Percentiles rank a stretch among this genome's conserved stretches.
phyloP scores from a whole-genome alignment of 805 yeast species.

The Candida boleticola region DNA sequence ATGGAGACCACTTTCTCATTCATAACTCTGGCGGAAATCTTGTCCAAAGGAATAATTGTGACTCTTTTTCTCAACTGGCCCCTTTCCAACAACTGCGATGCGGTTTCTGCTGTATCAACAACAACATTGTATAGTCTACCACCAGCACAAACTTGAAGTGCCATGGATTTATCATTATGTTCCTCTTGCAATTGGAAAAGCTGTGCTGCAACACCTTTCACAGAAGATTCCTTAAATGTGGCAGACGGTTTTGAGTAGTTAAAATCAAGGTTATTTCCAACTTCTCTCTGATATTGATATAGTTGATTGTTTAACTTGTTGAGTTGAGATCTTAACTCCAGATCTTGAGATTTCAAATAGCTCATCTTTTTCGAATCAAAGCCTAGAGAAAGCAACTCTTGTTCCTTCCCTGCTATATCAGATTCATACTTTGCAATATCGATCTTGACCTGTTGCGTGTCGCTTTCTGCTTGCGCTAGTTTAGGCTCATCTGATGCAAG shows the following conservation, averaged over 20 bases:
- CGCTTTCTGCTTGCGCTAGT: slow-evolving; percentile 51
- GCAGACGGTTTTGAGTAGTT: slow-evolving; percentile 63
- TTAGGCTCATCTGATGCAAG: slow-evolving; percentile 47
- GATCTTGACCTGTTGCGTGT: slow-evolving; percentile 37
- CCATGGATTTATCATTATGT: slow-evolving; percentile 64
- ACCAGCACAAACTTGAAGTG: slow-evolving; percentile 93
- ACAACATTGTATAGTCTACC: slow-evolving; percentile 85
- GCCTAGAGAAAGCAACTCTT: slow-evolving; percentile 49
- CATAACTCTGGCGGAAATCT: slow-evolving; percentile 63
- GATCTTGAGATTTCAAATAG: slow-evolving; percentile 47
- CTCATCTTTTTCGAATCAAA: slow-evolving; percentile 48
- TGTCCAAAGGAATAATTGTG: slow-evolving; percentile 89
- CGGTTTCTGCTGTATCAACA: slow-evolving; percentile 83
- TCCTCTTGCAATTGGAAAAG: slow-evolving; percentile 62
- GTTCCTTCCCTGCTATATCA: slow-evolving; percentile 37
- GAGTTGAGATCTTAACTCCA: slow-evolving; percentile 40
- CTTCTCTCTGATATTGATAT: slow-evolving; percentile 57
- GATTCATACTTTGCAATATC: slow-evolving; percentile 44
- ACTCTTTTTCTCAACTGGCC: slow-evolving; percentile 81
- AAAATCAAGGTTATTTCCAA: slow-evolving; percentile 69
- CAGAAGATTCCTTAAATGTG: slow-evolving; percentile 57
- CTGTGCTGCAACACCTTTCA: slow-evolving; percentile 89
- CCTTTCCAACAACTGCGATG: slow-evolving; percentile 73
- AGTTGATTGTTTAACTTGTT: slow-evolving; percentile 45
- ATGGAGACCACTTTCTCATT: slow-evolving; percentile 49